Evolutionary conservation across 148 eudicot genomes (phyloP).

Genomic region (Rhododendron mucronatum): DNA sequence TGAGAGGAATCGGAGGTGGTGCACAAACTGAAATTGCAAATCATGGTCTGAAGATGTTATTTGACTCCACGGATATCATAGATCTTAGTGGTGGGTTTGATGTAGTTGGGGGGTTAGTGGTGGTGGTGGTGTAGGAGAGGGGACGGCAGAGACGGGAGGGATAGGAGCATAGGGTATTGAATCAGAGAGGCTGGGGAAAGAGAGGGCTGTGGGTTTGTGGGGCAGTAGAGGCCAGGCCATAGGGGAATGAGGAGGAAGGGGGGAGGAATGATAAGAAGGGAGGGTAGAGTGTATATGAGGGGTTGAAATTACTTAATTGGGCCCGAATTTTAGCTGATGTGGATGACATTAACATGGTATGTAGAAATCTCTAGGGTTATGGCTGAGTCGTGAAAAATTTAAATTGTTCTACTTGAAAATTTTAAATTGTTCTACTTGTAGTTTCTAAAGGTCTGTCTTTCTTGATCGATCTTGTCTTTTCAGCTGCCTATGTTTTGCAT

Average conservation of each 20-base stretch:
- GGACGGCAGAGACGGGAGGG: neutral
- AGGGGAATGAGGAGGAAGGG: neutral
- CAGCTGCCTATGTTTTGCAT: conserved; percentile 57
- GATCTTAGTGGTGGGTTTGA: neutral
- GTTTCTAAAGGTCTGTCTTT: neutral
- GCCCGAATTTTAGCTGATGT: neutral
- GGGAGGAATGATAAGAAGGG: neutral
- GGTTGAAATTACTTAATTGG: neutral
- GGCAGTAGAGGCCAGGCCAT: neutral
- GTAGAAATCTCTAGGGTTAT: neutral
- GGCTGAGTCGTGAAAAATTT: neutral
- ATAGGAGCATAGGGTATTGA: neutral
- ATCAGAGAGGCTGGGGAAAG: neutral
- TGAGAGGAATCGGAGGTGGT: neutral
- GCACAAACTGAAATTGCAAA: neutral
- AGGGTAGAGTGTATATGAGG: neutral
- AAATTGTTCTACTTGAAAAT: neutral
- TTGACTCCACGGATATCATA: neutral
- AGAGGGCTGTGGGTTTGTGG: neutral
- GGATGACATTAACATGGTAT: neutral
- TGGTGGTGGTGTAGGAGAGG: neutral
- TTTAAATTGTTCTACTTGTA: neutral
- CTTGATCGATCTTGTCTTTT: conserved; percentile 14
- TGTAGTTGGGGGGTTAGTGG: too few relatives aligned
- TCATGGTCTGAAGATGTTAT: neutral